Evolutionary conservation across 345 rosid species (phyloP).

Genomic region (Anacardium occidentale): DNA sequence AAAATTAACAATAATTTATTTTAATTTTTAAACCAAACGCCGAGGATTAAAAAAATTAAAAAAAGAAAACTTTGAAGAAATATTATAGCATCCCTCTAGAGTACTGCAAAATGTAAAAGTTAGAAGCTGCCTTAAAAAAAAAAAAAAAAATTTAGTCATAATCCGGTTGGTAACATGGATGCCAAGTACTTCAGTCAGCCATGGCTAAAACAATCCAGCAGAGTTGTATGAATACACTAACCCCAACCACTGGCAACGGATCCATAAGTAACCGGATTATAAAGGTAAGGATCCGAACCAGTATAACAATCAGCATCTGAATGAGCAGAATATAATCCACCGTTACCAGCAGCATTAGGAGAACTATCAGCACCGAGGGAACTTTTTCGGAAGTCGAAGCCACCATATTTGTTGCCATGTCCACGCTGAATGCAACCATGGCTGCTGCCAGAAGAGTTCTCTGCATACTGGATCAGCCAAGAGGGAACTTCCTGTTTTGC

Average conservation of each 20-base stretch:
- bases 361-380: constrained; percentile 1
- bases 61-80: too few relatives aligned
- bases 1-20: too few relatives aligned
- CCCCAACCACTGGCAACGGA: not conserved
- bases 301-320: not conserved
- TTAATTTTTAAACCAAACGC: too few relatives aligned
- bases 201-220: constrained; percentile 21
- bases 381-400: constrained; percentile 43
- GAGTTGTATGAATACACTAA: not conserved
- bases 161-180: constrained; percentile 14
- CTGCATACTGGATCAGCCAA: constrained; percentile 42
- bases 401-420: constrained; percentile 41
- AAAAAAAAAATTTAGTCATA: not conserved
- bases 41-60: too few relatives aligned
- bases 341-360: not conserved
- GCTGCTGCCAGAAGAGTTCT: constrained; percentile 22
- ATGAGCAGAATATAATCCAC: not conserved
- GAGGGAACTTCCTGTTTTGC: constrained; percentile 48
- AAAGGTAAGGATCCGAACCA: too few relatives aligned
- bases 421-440: constrained; percentile 14
- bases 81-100: too few relatives aligned
- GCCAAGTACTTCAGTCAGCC: constrained; percentile 44
- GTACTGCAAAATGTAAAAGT: too few relatives aligned
- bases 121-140: not conserved
- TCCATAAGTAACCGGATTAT: too few relatives aligned